Evolutionary conservation across 2,329 filamentous ascomycete species (phyloP).

Genomic region (Thelonectria rubi): DNA sequence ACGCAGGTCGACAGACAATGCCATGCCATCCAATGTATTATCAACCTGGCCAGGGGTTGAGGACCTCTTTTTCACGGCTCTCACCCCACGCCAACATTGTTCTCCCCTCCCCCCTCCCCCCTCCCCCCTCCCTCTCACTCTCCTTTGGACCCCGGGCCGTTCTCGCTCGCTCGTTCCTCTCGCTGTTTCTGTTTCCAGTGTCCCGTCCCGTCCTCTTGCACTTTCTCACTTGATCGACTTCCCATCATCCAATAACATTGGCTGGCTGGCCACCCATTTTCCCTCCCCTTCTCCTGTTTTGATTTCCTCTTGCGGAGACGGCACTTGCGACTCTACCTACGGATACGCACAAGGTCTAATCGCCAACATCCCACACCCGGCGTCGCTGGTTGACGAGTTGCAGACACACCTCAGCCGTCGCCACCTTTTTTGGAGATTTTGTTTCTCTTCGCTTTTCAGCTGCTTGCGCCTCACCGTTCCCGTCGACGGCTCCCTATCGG

Average conservation of each 20-base stretch:
- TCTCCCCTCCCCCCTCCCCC: conserved; percentile 2
- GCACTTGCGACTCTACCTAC: neutral
- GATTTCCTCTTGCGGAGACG: conserved; percentile 9
- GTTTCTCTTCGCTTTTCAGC: neutral
- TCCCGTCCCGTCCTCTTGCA: conserved; percentile 14
- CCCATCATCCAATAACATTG: conserved; percentile 16
- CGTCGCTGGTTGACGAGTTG: neutral
- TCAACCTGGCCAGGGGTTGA: conserved; percentile 2
- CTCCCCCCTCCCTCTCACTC: too few relatives aligned
- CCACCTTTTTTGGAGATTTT: neutral
- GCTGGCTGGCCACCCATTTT: conserved; percentile 21
- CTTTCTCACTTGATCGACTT: neutral
- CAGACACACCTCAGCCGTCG: neutral
- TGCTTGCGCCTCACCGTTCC: conserved; percentile 10
- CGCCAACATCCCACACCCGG: neutral
- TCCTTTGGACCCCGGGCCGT: conserved; percentile 10
- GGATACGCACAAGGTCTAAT: neutral
- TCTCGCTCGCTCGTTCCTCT: conserved; percentile 4
- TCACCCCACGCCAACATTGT: conserved; percentile 6
- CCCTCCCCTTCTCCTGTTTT: conserved; percentile 13
- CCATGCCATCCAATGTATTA: conserved; percentile 7
- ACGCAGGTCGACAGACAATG: neutral
- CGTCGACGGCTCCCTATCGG: neutral
- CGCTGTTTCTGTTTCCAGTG: conserved; percentile 4
- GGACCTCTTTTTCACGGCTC: neutral